phyloP scores from a whole-genome alignment of 139 green algal genomes.

The Chlorella sp. region DNA sequence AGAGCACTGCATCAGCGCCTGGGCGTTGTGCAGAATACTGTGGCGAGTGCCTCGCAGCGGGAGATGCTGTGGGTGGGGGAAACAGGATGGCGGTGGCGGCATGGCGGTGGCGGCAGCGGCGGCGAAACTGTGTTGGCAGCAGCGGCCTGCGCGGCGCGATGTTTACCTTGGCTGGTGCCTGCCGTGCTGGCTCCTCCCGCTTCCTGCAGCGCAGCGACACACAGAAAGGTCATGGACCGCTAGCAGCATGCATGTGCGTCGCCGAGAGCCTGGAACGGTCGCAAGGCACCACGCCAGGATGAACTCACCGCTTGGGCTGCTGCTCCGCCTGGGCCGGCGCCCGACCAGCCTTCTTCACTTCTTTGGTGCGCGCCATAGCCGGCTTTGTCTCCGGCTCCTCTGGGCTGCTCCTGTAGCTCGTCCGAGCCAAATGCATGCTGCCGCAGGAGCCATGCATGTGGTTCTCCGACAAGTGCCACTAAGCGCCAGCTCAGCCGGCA shows the following conservation, averaged over 20 bases:
- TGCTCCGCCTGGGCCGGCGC: neutral
- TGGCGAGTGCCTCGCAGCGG: neutral
- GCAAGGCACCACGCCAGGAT: neutral
- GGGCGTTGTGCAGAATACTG: neutral
- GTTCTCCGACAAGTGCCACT: no score
- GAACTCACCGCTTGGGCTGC: conserved; percentile 5
- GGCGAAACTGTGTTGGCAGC: neutral
- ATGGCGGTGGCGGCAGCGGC: neutral
- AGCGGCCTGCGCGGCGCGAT: neutral
- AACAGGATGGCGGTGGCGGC: neutral
- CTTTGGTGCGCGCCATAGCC: conserved; percentile 37
- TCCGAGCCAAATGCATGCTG: no score
- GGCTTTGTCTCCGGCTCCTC: no score
- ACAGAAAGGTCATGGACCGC: neutral
- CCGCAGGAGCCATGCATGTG: no score
- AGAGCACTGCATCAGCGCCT: neutral
- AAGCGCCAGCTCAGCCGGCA: no score
- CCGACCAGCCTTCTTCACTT: conserved; percentile 26
- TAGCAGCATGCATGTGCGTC: neutral
- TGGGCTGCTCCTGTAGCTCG: no score
- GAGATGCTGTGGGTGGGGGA: neutral
- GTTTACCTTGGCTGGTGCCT: neutral
- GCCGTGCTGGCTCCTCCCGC: neutral
- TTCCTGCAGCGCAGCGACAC: neutral
- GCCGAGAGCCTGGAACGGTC: neutral